phyloP scores from a whole-genome alignment of 148 eudicot species.

The Agrostemma githago region DNA sequence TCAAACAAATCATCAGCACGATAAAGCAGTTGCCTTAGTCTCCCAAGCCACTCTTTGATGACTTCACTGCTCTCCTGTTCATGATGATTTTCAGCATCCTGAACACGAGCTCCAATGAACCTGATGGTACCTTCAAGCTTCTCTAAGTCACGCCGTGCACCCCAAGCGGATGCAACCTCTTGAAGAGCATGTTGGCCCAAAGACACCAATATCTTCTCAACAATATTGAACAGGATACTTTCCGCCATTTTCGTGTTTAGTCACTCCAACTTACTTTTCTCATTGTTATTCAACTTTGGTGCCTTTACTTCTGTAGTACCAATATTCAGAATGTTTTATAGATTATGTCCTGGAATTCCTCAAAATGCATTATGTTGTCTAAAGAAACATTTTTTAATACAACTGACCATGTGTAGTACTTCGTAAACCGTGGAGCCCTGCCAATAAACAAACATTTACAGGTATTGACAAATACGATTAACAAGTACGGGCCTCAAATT shows the following conservation, averaged over 20 bases:
- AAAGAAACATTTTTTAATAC: too few relatives aligned
- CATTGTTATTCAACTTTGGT: not conserved
- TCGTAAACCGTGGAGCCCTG: too few relatives aligned
- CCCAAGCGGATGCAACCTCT: constrained; percentile 2
- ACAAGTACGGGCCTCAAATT: too few relatives aligned
- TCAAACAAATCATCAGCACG: constrained; percentile 15
- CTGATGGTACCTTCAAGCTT: not conserved
- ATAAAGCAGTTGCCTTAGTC: constrained; percentile 11
- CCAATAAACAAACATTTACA: too few relatives aligned
- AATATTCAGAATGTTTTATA: too few relatives aligned
- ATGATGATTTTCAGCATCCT: not conserved
- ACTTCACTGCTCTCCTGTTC: not conserved
- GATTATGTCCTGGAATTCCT: too few relatives aligned
- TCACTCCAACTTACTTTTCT: not conserved
- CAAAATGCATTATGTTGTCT: too few relatives aligned
- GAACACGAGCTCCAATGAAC: constrained; percentile 1
- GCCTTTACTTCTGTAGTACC: too few relatives aligned
- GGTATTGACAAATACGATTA: too few relatives aligned
- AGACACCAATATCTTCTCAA: not conserved
- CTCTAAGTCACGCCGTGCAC: not conserved
- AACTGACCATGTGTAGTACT: too few relatives aligned
- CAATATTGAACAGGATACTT: not conserved
- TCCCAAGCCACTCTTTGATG: constrained; percentile 8
- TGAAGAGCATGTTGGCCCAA: not conserved
- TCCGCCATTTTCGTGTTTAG: too few relatives aligned